Percentiles rank a stretch among this genome's conserved stretches.
Evolutionary conservation across 129 eudicot species (phyloP).

Genomic region (Kitagawia praeruptora): DNA sequence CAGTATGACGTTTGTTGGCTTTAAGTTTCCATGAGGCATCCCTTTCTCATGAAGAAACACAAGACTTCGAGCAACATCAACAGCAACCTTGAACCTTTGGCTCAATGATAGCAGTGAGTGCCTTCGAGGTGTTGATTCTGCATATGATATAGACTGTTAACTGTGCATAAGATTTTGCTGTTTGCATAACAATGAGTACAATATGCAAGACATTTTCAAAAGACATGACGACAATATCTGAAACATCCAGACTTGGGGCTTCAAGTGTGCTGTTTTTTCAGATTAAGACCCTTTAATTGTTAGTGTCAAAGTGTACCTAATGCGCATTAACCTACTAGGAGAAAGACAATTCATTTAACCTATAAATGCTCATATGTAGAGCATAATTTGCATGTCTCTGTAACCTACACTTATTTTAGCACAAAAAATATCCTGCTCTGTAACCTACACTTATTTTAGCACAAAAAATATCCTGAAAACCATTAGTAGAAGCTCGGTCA

Average conservation of each 20-base stretch:
- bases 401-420: neutral
- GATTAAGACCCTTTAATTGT: neutral
- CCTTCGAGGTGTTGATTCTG: constrained; percentile 93
- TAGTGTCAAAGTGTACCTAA: neutral
- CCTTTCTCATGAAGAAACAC: constrained; percentile 76
- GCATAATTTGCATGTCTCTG: neutral
- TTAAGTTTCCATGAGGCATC: constrained; percentile 85
- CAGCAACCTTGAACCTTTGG: constrained; percentile 75
- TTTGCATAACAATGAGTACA: neutral
- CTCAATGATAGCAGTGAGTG: constrained; percentile 66
- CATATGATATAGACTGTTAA: constrained; percentile 6
- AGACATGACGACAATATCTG: neutral
- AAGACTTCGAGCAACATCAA: constrained; percentile 79
- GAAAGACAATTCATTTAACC: neutral
- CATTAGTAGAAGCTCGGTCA: neutral
- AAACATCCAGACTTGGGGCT: neutral
- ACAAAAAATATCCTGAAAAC: neutral
- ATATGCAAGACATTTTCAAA: neutral
- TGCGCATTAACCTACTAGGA: neutral
- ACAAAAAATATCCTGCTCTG: neutral
- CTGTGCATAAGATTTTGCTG: neutral
- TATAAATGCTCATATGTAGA: neutral
- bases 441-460: neutral
- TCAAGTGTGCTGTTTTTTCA: neutral
- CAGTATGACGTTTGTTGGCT: constrained; percentile 84